Percentiles rank a stretch among this genome's conserved stretches.
These are phyloP conservation scores for Pelargonium cotyledonis DNA, from an alignment of 441 rosid genomes.

Conservation along the genomic window DNA sequence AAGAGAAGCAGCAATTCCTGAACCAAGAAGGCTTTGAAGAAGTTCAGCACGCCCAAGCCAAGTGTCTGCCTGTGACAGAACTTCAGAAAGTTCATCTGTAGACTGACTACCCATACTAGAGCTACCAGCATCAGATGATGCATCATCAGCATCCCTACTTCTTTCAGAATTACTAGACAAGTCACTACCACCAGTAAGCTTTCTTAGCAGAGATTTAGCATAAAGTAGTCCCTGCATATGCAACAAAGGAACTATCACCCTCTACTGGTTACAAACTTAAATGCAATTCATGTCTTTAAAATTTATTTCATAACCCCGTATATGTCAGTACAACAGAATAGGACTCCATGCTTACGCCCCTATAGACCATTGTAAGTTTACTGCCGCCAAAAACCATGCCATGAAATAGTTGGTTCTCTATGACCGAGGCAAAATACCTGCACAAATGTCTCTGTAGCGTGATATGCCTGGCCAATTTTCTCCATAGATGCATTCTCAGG, in stretches of 20 bases:
- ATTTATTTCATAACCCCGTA: not conserved
- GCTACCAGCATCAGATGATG: slow-evolving; percentile 92
- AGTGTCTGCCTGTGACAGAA: slow-evolving; percentile 54
- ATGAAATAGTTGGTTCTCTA: slow-evolving; percentile 10
- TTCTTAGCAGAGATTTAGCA: slow-evolving; percentile 79
- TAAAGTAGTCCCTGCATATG: slow-evolving; percentile 69
- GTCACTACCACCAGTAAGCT: slow-evolving; percentile 65
- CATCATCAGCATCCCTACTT: slow-evolving; percentile 78
- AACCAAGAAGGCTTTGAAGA: slow-evolving; percentile 95
- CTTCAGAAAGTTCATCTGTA: slow-evolving; percentile 74
- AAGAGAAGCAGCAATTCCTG: slow-evolving; percentile 94
- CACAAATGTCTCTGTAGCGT: slow-evolving; percentile 83
- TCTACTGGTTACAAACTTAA: slow-evolving; percentile 8
- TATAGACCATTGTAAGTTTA: slow-evolving; percentile 8
- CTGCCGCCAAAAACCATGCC: not conserved
- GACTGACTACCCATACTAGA: slow-evolving; percentile 85
- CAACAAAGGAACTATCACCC: slow-evolving; percentile 19
- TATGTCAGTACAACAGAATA: slow-evolving; percentile 6
- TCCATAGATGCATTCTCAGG: slow-evolving; percentile 91
- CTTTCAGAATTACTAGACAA: slow-evolving; percentile 50
- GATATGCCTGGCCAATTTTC: slow-evolving; percentile 87
- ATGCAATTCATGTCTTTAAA: slow-evolving; percentile 1
- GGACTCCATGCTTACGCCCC: not conserved
- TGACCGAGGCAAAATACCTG: slow-evolving; percentile 48
- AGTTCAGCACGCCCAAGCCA: slow-evolving; percentile 97